A percentile compares a stretch with the other conserved stretches of the same genome.
phyloP scores from a whole-genome alignment of 2,329 filamentous ascomycete genomes.

The Penicillium sp. region DNA sequence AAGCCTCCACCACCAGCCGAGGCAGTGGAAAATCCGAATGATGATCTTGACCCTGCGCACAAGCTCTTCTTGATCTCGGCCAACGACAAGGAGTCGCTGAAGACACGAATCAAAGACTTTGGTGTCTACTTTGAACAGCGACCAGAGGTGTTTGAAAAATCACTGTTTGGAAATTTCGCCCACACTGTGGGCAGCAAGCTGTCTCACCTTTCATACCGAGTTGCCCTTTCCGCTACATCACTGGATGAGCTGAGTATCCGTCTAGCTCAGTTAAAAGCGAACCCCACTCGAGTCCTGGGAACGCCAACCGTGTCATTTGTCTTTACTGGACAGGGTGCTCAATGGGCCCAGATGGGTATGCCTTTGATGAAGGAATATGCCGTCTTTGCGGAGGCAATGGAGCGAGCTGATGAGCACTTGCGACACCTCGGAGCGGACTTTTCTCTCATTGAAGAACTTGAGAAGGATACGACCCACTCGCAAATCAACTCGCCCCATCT shows the following conservation, averaged over 20 bases:
- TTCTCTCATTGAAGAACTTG: conserved; percentile 17
- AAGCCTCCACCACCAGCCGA: conserved; percentile 11
- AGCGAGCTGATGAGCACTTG: conserved; percentile 16
- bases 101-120: conserved; percentile 24
- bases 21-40: conserved; percentile 7
- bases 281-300: conserved; percentile 20
- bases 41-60: conserved; percentile 18
- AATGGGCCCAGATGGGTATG: conserved; percentile 26
- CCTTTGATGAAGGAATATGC: conserved; percentile 25
- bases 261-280: conserved; percentile 24
- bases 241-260: conserved; percentile 23
- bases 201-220: conserved; percentile 27
- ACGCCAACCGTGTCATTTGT: conserved; percentile 17
- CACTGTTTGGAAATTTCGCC: conserved; percentile 25
- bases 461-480: conserved; percentile 10
- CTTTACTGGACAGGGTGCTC: conserved; percentile 25
- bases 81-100: conserved; percentile 27
- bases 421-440: conserved; percentile 18
- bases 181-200: conserved; percentile 27
- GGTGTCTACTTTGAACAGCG: conserved; percentile 27
- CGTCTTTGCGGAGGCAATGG: conserved; percentile 18
- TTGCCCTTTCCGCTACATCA: conserved; percentile 21
- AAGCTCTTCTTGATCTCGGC: conserved; percentile 27
- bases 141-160: conserved; percentile 23
- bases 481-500: conserved; percentile 20